A percentile compares a stretch with the other conserved stretches of the same genome.
These are phyloP conservation scores for Pseudogymnoascus sp. DNA, from an alignment of 2,329 filamentous ascomycete species.

Conservation along the genomic window DNA sequence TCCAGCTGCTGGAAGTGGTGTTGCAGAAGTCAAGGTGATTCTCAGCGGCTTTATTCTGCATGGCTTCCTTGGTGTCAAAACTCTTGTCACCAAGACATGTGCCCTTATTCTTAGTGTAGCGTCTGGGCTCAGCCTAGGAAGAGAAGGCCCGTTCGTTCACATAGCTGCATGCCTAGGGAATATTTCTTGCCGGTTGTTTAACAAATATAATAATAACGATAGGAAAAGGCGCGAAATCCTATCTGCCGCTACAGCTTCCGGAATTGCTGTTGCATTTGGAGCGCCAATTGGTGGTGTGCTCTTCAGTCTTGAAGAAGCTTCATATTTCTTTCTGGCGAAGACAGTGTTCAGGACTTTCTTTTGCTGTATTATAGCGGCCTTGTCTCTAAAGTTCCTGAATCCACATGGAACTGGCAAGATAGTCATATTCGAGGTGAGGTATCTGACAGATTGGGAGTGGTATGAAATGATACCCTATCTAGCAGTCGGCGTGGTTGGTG, in stretches of 20 bases:
- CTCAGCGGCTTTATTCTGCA: constrained; percentile 96
- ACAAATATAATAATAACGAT: constrained; percentile 90
- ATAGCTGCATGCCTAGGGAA: constrained; percentile 94
- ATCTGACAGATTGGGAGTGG: constrained; percentile 82
- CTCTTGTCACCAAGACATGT: constrained; percentile 73
- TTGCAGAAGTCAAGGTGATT: constrained; percentile 95
- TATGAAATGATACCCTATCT: constrained; percentile 85
- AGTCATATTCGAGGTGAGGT: constrained; percentile 90
- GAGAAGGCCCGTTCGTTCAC: constrained; percentile 92
- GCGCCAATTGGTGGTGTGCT: constrained; percentile 83
- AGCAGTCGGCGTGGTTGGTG: constrained; percentile 76
- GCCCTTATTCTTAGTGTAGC: constrained; percentile 81
- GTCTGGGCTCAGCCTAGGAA: constrained; percentile 86
- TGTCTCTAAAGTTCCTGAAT: constrained; percentile 90
- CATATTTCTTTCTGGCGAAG: constrained; percentile 96
- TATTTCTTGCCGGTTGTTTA: constrained; percentile 85
- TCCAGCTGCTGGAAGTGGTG: constrained; percentile 88
- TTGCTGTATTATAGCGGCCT: constrained; percentile 86
- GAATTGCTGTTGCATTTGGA: constrained; percentile 89
- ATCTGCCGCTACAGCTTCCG: constrained; percentile 85
- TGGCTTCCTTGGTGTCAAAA: constrained; percentile 84
- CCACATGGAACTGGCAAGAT: constrained; percentile 96
- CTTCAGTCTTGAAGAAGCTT: constrained; percentile 89
- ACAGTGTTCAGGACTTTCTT: constrained; percentile 97
- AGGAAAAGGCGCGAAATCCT: constrained; percentile 87